A percentile compares a stretch with the other conserved stretches of the same genome.
These are phyloP conservation scores for Penicillium ochrochloron DNA, from an alignment of 495 filamentous ascomycete species.

Conservation along the genomic window DNA sequence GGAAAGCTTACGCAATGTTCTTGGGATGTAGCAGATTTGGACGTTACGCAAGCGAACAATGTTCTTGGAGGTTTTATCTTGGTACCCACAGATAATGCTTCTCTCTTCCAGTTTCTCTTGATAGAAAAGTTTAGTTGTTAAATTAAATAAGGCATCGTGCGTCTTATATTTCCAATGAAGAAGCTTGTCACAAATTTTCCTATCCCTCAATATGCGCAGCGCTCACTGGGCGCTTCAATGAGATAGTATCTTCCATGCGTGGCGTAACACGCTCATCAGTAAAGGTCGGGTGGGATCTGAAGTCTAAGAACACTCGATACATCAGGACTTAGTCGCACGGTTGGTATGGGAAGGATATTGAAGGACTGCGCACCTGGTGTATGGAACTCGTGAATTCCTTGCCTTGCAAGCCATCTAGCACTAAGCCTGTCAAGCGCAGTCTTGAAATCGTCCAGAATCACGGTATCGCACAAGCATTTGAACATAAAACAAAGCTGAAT, in stretches of 20 bases:
- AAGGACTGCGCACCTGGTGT: neutral
- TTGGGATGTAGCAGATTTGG: neutral
- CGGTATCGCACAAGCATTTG: conserved; percentile 53
- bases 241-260: neutral
- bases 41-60: neutral
- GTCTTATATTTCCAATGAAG: neutral
- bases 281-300: conserved; percentile 7
- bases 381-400: conserved; percentile 3
- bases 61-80: neutral
- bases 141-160: neutral
- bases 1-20: neutral
- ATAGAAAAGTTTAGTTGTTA: neutral
- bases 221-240: neutral
- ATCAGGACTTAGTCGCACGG: neutral
- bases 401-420: neutral
- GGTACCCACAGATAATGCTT: neutral
- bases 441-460: conserved; percentile 57
- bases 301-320: neutral
- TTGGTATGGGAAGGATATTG: neutral
- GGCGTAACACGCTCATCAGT: neutral
- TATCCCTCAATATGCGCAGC: neutral
- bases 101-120: neutral
- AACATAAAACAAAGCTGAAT: conserved; percentile 48
- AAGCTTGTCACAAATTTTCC: neutral
- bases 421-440: conserved; percentile 42